Percentiles rank a stretch among this genome's conserved stretches.
These are phyloP conservation scores for Ophiostoma pallidulum DNA, from an alignment of 2,329 filamentous ascomycete species.

Conservation along the genomic window DNA sequence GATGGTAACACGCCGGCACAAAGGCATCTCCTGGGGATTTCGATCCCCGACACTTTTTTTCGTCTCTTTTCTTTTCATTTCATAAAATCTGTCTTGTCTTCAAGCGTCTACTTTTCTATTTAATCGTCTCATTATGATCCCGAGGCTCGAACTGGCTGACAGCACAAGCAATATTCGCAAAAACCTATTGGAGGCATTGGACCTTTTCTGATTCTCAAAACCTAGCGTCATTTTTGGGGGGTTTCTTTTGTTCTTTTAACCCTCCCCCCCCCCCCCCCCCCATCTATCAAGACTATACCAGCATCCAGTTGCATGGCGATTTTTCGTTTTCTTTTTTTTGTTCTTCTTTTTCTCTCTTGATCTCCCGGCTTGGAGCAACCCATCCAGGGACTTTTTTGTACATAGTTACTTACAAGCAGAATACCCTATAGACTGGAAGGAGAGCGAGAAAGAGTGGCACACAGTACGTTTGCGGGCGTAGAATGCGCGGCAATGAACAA, in stretches of 20 bases:
- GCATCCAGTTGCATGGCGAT: not conserved
- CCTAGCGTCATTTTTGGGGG: too few relatives aligned
- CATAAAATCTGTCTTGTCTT: not conserved
- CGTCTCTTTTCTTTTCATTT: not conserved
- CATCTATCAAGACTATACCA: too few relatives aligned
- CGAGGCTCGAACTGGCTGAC: conserved; percentile 10
- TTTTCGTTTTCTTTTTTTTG: not conserved
- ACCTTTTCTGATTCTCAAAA: too few relatives aligned
- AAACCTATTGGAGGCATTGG: too few relatives aligned
- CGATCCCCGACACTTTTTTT: not conserved
- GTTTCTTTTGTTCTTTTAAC: too few relatives aligned
- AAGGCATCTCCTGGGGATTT: not conserved
- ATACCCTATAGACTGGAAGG: conserved; percentile 3
- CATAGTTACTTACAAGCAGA: too few relatives aligned
- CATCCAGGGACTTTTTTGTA: too few relatives aligned
- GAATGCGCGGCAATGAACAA: conserved; percentile 4
- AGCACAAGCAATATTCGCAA: conserved; percentile 5
- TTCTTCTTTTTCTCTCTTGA: not conserved
- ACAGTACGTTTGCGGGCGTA: too few relatives aligned
- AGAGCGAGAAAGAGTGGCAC: not conserved
- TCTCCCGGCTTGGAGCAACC: too few relatives aligned
- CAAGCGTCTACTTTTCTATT: not conserved
- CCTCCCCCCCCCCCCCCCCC: too few relatives aligned
- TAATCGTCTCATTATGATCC: conserved; percentile 1
- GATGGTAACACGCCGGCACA: not conserved